Conservation (phyloP, 306 rosid species). For the Begonia masoniana region DNA sequence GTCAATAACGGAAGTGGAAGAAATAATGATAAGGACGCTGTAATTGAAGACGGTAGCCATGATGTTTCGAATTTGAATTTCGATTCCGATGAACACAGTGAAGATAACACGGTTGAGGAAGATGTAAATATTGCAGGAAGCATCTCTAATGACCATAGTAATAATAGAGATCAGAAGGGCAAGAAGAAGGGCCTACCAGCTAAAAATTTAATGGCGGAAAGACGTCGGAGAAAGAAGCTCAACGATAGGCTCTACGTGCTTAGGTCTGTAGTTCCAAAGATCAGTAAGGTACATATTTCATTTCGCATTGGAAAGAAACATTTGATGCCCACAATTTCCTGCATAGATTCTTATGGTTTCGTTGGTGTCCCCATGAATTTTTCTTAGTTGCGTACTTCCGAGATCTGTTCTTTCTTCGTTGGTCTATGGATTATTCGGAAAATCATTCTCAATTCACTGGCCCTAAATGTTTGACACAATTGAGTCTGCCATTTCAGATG, state of each 20-base stretch:
- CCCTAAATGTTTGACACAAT: too few relatives aligned
- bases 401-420: too few relatives aligned
- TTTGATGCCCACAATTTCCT: too few relatives aligned
- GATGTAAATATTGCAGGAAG: slow-evolving; percentile 29
- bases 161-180: slow-evolving; percentile 61
- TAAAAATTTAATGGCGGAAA: slow-evolving; percentile 94
- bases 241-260: slow-evolving; percentile 96
- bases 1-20: slow-evolving; percentile 32
- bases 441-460: too few relatives aligned
- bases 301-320: neutral
- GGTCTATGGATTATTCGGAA: too few relatives aligned
- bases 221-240: slow-evolving; percentile 92
- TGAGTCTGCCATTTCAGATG: slow-evolving; percentile 38
- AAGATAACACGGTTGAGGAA: slow-evolving; percentile 29
- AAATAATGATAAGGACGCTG: slow-evolving; percentile 33
- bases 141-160: slow-evolving; percentile 36
- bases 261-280: slow-evolving; percentile 94
- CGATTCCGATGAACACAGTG: slow-evolving; percentile 65
- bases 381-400: too few relatives aligned
- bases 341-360: too few relatives aligned
- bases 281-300: slow-evolving; percentile 61
- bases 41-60: slow-evolving; percentile 40
- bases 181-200: slow-evolving; percentile 93
- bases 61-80: slow-evolving; percentile 60
- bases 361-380: too few relatives aligned